These are phyloP conservation scores for Lactifluus rugatus DNA, from an alignment of 768 basidiomycete species.

Conservation along the genomic window DNA sequence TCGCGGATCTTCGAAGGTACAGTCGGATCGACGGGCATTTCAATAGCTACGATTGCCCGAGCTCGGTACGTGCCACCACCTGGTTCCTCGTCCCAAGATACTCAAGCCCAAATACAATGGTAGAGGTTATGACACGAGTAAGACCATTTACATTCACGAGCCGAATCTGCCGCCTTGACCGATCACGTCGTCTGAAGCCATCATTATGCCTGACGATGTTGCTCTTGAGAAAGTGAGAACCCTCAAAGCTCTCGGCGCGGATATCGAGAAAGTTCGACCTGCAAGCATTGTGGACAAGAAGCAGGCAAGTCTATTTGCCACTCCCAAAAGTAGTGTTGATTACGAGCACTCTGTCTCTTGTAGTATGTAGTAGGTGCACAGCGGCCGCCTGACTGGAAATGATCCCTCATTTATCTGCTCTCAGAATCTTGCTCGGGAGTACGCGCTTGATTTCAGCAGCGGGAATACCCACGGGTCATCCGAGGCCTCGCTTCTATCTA, in stretches of 20 bases:
- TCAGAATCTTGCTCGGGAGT: constrained; percentile 80
- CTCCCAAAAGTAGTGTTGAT: constrained; percentile 14
- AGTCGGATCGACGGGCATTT: constrained; percentile 92
- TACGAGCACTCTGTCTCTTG: constrained; percentile 12
- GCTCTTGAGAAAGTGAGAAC: constrained; percentile 87
- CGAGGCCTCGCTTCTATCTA: background rate
- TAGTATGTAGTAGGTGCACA: constrained; percentile 30
- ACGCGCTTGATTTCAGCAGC: constrained; percentile 64
- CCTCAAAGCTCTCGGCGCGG: constrained; percentile 72
- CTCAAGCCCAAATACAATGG: background rate
- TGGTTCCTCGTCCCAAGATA: background rate
- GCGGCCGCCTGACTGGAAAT: background rate
- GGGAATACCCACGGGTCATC: constrained; percentile 24
- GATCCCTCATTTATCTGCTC: background rate
- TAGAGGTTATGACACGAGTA: constrained; percentile 86
- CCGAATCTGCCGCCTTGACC: background rate
- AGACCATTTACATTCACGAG: constrained; percentile 22
- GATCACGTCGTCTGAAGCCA: constrained; percentile 39
- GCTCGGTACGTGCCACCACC: constrained; percentile 48
- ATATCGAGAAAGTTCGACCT: constrained; percentile 85
- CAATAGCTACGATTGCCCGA: constrained; percentile 84
- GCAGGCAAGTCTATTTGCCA: constrained; percentile 44
- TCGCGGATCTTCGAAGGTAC: constrained; percentile 97
- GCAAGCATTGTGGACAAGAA: constrained; percentile 96
- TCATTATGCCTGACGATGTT: constrained; percentile 85